Base-by-base conservation (phyloP, 2,329 filamentous ascomycete genomes). In the Hymenoscyphus albidus region DNA sequence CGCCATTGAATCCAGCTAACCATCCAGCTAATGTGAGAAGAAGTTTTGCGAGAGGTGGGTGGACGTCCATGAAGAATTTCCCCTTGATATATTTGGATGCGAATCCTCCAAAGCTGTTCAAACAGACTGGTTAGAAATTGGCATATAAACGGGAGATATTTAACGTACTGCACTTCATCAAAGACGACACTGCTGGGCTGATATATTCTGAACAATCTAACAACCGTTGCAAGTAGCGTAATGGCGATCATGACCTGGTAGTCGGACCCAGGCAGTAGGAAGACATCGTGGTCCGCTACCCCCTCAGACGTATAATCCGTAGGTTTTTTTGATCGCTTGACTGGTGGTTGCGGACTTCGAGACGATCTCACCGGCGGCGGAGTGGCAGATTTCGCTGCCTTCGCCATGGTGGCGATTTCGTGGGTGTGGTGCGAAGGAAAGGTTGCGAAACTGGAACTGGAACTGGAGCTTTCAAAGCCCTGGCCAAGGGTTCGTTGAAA, bases 11-110 rank as follows among this genome's bases (percentile, higher is more conserved):
- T 62, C 95, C 95, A 73, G 93, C 95, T 69, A 97, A 79, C 88
- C 91, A 99, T 72, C 94, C 95, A 69, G 93, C 93, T 66, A 99
- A 86, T 61, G 95, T 96, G 74, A 99, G 94, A 71, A 99, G 88
- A 76, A 99, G 87, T 82, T 99, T 99, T 70, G 95, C 95, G 66
- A 99, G 84, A 57, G 95, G 95, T 39, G 95, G 95, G 77, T 99
- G 95, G n/a, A 99, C 95, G 77, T 99, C 95, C 95, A 99, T 99
- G 79, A 99, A 99, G 85, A 99, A 99, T 77, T 85, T 90, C 75
- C 95, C 95, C 83, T 99, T 98, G 84, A 99, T 98, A 79, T 99
- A 99, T 79, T 99, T 99, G 73, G 91, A 92, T 70, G 95, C 95
- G 77, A 99, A 99, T 59, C 95, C 95, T 77, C 95, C 95, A 78